Evolutionary conservation across 2,329 filamentous ascomycete genomes (phyloP).

Genomic region (Eutypella sp.): DNA sequence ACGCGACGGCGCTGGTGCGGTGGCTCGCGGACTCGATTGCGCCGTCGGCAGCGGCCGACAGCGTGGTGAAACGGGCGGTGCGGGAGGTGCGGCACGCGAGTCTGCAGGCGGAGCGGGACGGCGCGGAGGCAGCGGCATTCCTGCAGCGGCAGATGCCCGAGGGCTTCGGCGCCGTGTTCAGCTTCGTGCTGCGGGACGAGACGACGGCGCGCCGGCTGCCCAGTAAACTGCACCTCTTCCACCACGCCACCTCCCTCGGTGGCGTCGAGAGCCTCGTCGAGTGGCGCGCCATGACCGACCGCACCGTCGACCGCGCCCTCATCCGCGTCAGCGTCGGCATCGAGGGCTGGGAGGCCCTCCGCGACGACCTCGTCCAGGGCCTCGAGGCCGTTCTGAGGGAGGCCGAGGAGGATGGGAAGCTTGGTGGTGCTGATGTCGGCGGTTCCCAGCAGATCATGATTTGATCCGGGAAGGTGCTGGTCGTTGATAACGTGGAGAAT

Average conservation of each 20-base stretch:
- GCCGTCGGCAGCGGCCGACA: constrained; percentile 22
- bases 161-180: constrained; percentile 86
- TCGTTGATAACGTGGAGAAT: not conserved
- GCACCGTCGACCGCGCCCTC: constrained; percentile 63
- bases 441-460: not conserved
- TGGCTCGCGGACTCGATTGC: constrained; percentile 55
- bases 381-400: constrained; percentile 50
- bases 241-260: constrained; percentile 90
- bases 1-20: constrained; percentile 61
- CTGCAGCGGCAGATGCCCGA: constrained; percentile 82
- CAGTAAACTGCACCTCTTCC: constrained; percentile 75
- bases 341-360: constrained; percentile 81
- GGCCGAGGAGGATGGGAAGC: constrained; percentile 9
- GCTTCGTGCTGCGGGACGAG: constrained; percentile 59
- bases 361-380: constrained; percentile 64
- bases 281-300: constrained; percentile 89
- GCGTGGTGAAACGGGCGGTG: constrained; percentile 51
- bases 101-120: constrained; percentile 59
- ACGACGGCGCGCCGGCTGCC: constrained; percentile 65
- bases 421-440: not conserved
- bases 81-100: constrained; percentile 69
- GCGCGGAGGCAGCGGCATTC: constrained; percentile 64
- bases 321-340: constrained; percentile 81
- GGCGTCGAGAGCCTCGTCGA: constrained; percentile 95
- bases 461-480: not conserved